Percentiles rank a stretch among this genome's conserved stretches.
Evolutionary conservation across 345 rosid species (phyloP).

Genomic region (Moricandia moricandioides): DNA sequence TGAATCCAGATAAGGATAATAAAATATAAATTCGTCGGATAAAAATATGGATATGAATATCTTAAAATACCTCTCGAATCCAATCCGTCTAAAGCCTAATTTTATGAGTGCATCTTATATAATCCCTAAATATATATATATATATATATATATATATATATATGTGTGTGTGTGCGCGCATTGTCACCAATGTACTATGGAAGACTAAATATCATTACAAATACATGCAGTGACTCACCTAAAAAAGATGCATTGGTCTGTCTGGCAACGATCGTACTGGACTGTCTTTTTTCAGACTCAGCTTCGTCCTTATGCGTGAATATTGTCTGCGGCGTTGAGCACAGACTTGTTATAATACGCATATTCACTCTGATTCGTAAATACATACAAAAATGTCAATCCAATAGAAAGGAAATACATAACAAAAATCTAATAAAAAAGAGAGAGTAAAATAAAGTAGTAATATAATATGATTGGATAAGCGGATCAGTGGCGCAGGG

Average conservation of each 20-base stretch:
- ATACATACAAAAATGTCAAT: neutral
- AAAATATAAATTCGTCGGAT: too few species aligned
- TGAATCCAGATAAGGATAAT: too few species aligned
- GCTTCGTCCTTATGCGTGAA: conserved; percentile 1
- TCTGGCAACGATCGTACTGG: neutral
- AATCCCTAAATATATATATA: neutral
- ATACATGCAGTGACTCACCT: neutral
- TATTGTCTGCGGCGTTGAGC: neutral
- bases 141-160: too few species aligned
- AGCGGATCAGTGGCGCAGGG: conserved; percentile 10
- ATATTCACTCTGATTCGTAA: neutral
- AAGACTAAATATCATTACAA: neutral
- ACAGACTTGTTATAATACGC: neutral
- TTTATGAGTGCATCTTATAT: neutral
- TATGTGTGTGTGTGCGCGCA: too few species aligned
- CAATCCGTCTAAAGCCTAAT: too few species aligned
- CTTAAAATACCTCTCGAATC: too few species aligned
- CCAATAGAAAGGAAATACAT: neutral
- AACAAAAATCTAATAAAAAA: neutral
- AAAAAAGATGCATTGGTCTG: neutral
- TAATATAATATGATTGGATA: neutral
- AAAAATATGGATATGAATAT: too few species aligned
- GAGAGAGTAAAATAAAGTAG: too few species aligned
- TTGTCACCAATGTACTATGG: neutral
- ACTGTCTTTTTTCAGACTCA: neutral